These are phyloP conservation scores for Ogataea dorogensis DNA, from an alignment of 805 yeast genomes.

Conservation along the genomic window DNA sequence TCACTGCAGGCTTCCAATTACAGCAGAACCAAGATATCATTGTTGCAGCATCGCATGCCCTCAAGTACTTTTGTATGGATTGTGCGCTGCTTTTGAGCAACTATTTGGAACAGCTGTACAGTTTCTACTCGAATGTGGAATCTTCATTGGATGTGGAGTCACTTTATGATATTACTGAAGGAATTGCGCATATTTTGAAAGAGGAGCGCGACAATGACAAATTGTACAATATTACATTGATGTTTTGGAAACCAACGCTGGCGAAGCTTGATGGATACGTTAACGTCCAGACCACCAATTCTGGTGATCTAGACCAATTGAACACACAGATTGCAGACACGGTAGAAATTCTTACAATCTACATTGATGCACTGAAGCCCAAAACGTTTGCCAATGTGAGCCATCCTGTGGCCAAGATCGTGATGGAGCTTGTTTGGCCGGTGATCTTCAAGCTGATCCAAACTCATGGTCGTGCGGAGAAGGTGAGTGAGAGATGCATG, in stretches of 20 bases:
- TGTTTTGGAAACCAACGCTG: conserved; percentile 68
- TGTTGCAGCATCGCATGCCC: conserved; percentile 88
- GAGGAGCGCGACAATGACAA: conserved; percentile 52
- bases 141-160: conserved; percentile 64
- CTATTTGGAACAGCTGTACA: conserved; percentile 71
- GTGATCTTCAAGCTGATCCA: conserved; percentile 45
- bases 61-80: conserved; percentile 93
- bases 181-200: conserved; percentile 78
- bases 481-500: conserved; percentile 71
- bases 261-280: conserved; percentile 38
- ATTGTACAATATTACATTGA: conserved; percentile 50
- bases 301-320: conserved; percentile 34
- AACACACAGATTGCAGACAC: conserved; percentile 62
- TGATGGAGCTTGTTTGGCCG: conserved; percentile 60
- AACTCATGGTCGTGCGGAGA: conserved; percentile 55
- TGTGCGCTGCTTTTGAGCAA: conserved; percentile 66
- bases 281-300: conserved; percentile 11
- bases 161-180: conserved; percentile 79
- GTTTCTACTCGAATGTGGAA: conserved; percentile 60
- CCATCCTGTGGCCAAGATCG: conserved; percentile 53
- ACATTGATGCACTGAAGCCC: conserved; percentile 56
- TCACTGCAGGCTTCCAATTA: conserved; percentile 66
- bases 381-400: conserved; percentile 32
- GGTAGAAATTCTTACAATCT: conserved; percentile 65
- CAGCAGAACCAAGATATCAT: conserved; percentile 46